Evolutionary conservation across 352 stramenopile genomes (phyloP).

Genomic region (Elongisporangium senticosum): DNA sequence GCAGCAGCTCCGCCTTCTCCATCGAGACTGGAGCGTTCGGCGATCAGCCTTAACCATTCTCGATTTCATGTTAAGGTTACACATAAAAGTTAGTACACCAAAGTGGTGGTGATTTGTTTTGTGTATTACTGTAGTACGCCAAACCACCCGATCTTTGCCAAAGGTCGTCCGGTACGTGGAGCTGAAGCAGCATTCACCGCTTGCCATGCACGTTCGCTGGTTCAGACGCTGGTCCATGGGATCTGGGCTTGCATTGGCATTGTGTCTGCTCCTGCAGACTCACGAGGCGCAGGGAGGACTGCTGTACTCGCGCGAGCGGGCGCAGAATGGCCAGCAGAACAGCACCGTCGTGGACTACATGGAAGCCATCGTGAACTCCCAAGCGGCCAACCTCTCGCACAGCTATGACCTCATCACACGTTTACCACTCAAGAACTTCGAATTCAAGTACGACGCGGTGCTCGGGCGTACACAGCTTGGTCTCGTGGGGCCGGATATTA

Average conservation of each 20-base stretch:
- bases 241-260: background rate
- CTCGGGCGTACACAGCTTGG: slow-evolving; percentile 63
- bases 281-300: background rate
- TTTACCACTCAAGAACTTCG: slow-evolving; percentile 55
- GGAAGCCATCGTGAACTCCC: slow-evolving; percentile 42
- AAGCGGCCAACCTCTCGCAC: slow-evolving; percentile 32
- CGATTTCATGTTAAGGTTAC: background rate
- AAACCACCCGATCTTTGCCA: background rate
- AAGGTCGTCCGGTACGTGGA: background rate
- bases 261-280: background rate
- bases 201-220: background rate
- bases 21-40: background rate
- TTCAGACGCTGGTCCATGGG: background rate
- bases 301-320: slow-evolving; percentile 23
- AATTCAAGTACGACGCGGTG: slow-evolving; percentile 81
- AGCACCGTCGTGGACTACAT: slow-evolving; percentile 39
- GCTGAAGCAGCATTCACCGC: background rate
- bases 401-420: slow-evolving; percentile 43
- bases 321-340: slow-evolving; percentile 20
- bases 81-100: no score
- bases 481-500: slow-evolving; percentile 53
- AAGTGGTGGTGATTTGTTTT: background rate
- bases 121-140: background rate
- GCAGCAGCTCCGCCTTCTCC: slow-evolving; percentile 22
- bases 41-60: background rate